phyloP scores from a whole-genome alignment of 2,329 filamentous ascomycete genomes.

The Penicillium sp. region DNA sequence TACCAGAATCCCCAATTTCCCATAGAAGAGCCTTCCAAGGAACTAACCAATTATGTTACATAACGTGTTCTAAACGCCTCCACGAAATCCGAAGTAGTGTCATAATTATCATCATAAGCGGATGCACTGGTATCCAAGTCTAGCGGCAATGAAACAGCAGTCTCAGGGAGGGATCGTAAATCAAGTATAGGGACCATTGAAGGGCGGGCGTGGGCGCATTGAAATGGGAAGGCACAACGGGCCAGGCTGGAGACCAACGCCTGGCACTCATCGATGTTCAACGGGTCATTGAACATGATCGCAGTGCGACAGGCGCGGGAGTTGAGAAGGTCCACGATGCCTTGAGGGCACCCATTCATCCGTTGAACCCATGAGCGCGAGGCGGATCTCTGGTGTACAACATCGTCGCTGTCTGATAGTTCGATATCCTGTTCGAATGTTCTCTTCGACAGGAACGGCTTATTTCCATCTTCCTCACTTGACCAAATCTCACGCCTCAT shows the following conservation, averaged over 20 bases:
- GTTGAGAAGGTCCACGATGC: constrained; percentile 64
- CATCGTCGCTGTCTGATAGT: neutral
- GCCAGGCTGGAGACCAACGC: constrained; percentile 38
- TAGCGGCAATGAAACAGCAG: neutral
- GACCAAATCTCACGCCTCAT: constrained; percentile 73
- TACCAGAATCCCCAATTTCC: too few relatives aligned
- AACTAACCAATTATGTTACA: constrained; percentile 6
- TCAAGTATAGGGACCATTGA: constrained; percentile 46
- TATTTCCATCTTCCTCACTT: constrained; percentile 48
- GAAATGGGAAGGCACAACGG: constrained; percentile 47
- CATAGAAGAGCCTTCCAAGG: neutral
- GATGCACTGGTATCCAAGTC: neutral
- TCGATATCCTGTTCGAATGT: neutral
- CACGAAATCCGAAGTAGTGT: constrained; percentile 7
- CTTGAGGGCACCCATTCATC: constrained; percentile 68
- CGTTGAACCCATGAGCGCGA: constrained; percentile 54
- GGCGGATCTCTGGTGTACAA: too few relatives aligned
- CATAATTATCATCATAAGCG: constrained; percentile 3
- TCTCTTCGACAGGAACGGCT: constrained; percentile 6
- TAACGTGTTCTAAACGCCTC: constrained; percentile 17
- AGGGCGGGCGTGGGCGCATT: constrained; percentile 50
- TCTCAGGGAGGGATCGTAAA: constrained; percentile 16
- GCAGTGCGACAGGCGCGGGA: constrained; percentile 49
- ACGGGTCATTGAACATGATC: constrained; percentile 51
- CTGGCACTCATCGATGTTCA: constrained; percentile 39